A percentile compares a stretch with the other conserved stretches of the same genome.
phyloP scores from a whole-genome alignment of 768 basidiomycete species.

The Pholiota molesta region DNA sequence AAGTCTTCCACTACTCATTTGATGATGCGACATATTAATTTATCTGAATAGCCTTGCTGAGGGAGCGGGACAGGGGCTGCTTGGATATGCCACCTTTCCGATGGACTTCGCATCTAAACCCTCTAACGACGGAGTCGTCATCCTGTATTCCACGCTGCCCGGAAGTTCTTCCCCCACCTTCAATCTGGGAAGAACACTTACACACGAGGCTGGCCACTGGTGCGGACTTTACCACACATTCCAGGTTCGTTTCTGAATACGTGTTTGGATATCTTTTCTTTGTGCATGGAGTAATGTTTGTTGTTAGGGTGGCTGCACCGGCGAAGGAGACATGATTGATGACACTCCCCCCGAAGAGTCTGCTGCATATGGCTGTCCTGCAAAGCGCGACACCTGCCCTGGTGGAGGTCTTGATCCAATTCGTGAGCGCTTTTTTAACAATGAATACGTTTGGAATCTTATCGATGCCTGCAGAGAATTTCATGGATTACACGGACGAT shows the following conservation, averaged over 20 bases:
- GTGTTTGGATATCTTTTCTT: neutral
- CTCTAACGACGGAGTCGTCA: conserved; percentile 49
- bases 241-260: conserved; percentile 30
- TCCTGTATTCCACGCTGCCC: conserved; percentile 41
- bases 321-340: conserved; percentile 40
- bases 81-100: conserved; percentile 59
- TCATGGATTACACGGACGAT: conserved; percentile 53
- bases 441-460: neutral
- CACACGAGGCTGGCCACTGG: conserved; percentile 62
- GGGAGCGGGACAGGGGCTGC: conserved; percentile 35
- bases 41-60: conserved; percentile 27
- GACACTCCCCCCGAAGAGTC: conserved; percentile 47
- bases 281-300: neutral
- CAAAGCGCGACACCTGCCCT: conserved; percentile 32
- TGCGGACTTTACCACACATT: conserved; percentile 60
- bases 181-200: conserved; percentile 49
- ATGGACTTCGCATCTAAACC: conserved; percentile 38
- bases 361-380: conserved; percentile 40
- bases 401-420: conserved; percentile 38
- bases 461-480: conserved; percentile 34
- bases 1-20: conserved; percentile 5
- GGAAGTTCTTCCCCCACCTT: conserved; percentile 42
- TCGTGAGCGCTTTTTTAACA: conserved; percentile 21
- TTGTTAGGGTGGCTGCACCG: conserved; percentile 37
- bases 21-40: neutral